These are phyloP conservation scores for Amoebophrya sp. DNA, from an alignment of 169 alveolate species.

Conservation along the genomic window DNA sequence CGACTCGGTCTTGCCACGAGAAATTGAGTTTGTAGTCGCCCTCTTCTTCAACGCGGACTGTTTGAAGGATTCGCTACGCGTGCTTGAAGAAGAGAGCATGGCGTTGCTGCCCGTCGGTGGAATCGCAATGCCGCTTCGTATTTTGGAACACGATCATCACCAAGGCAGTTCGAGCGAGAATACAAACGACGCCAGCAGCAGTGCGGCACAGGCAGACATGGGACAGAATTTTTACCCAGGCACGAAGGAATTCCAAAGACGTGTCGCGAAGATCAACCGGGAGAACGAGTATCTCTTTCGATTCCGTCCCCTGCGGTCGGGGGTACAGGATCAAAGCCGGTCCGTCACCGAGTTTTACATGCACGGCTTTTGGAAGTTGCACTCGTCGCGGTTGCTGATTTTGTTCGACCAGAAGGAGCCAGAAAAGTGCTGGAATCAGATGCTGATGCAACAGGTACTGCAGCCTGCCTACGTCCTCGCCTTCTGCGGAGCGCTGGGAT, in stretches of 20 bases:
- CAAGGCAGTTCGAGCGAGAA: too few relatives aligned
- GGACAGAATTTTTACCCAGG: neutral
- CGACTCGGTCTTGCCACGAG: neutral
- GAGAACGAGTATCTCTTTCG: neutral
- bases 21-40: neutral
- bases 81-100: neutral
- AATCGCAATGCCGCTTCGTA: neutral
- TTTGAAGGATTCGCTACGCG: neutral
- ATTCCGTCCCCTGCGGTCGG: neutral
- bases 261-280: neutral
- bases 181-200: too few relatives aligned
- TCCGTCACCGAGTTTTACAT: slow-evolving; percentile 15
- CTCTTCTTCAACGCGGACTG: neutral
- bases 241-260: neutral
- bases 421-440: neutral
- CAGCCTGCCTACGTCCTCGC: neutral
- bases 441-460: neutral
- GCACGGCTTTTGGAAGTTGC: neutral
- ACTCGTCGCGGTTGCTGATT: neutral
- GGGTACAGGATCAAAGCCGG: neutral
- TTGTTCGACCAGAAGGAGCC: neutral
- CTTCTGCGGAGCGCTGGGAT: neutral
- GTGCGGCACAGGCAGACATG: neutral
- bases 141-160: too few relatives aligned
- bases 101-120: neutral